Percentiles rank a stretch among this genome's conserved stretches.
These are phyloP conservation scores for Gamsiella multidivaricata DNA, from an alignment of 192 early-diverging fungal species.

Conservation along the genomic window DNA sequence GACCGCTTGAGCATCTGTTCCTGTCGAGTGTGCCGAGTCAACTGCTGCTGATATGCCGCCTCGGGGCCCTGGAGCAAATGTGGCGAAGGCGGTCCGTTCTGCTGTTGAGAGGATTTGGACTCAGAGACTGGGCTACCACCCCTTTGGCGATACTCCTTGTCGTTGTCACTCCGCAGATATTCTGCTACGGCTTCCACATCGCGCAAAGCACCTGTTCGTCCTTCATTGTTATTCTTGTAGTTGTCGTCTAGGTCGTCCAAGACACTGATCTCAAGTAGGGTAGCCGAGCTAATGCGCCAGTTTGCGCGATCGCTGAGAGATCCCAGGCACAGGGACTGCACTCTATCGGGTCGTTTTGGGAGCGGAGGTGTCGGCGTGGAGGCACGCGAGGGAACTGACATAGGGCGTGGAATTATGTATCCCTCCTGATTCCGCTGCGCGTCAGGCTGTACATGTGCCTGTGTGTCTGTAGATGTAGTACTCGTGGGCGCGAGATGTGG, in stretches of 20 bases:
- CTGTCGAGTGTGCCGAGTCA: not conserved
- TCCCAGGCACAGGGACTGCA: not conserved
- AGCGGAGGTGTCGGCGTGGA: conserved; percentile 2
- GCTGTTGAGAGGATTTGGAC: not conserved
- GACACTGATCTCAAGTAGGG: conserved; percentile 6
- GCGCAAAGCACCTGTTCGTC: no score
- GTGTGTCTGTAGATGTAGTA: no score
- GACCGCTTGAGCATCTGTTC: conserved; percentile 19
- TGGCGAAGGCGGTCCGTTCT: not conserved
- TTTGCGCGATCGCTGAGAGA: not conserved
- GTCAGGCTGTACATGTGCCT: not conserved
- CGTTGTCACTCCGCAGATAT: no score
- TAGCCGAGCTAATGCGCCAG: not conserved
- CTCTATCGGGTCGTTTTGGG: conserved; percentile 3
- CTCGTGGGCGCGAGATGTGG: no score
- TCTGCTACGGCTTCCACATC: no score
- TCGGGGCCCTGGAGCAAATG: not conserved
- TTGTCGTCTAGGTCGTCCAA: not conserved
- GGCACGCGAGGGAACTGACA: conserved; percentile 2
- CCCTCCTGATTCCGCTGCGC: no score
- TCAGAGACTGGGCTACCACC: not conserved
- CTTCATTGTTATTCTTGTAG: no score
- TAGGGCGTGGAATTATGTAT: not conserved
- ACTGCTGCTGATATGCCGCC: not conserved
- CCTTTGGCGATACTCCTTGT: no score